Percentiles rank a stretch among this genome's conserved stretches.
Evolutionary conservation across 2,329 filamentous ascomycete species (phyloP).

Genomic region (Dothistroma pini): DNA sequence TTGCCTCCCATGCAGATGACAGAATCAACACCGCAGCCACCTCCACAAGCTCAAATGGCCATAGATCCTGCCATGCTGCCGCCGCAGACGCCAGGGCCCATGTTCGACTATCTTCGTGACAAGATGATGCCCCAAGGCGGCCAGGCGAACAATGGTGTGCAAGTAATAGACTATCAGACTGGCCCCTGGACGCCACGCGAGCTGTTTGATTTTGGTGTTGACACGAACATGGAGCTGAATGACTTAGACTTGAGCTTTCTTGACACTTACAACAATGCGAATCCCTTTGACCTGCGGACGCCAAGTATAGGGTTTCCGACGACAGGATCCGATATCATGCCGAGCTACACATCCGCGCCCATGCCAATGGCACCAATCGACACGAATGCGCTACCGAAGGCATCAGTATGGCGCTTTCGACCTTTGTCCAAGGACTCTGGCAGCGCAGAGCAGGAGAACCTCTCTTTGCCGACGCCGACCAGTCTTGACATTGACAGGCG

Average conservation of each 20-base stretch:
- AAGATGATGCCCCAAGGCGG: constrained; percentile 30
- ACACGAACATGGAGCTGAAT: constrained; percentile 45
- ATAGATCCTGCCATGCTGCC: constrained; percentile 32
- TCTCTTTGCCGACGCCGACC: constrained; percentile 40
- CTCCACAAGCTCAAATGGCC: constrained; percentile 21
- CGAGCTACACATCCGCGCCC: constrained; percentile 33
- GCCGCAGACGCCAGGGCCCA: constrained; percentile 25
- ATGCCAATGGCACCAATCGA: constrained; percentile 29
- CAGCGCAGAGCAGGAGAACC: constrained; percentile 37
- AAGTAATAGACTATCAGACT: constrained; percentile 31
- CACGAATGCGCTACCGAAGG: constrained; percentile 38
- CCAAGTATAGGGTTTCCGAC: constrained; percentile 34
- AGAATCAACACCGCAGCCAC: constrained; percentile 17
- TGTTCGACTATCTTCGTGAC: constrained; percentile 36
- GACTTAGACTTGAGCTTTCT: constrained; percentile 45
- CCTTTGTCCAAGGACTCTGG: constrained; percentile 37
- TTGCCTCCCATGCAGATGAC: constrained; percentile 25
- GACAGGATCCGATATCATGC: constrained; percentile 33
- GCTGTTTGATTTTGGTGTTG: constrained; percentile 44
- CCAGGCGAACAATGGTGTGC: constrained; percentile 23
- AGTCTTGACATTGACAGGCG: constrained; percentile 39
- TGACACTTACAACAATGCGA: constrained; percentile 44
- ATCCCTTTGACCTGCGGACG: constrained; percentile 40
- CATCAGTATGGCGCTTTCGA: constrained; percentile 45
- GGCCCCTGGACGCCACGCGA: constrained; percentile 45